These are phyloP conservation scores for Biscogniauxia mediterranea DNA, from an alignment of 2,329 filamentous ascomycete genomes.

Conservation along the genomic window DNA sequence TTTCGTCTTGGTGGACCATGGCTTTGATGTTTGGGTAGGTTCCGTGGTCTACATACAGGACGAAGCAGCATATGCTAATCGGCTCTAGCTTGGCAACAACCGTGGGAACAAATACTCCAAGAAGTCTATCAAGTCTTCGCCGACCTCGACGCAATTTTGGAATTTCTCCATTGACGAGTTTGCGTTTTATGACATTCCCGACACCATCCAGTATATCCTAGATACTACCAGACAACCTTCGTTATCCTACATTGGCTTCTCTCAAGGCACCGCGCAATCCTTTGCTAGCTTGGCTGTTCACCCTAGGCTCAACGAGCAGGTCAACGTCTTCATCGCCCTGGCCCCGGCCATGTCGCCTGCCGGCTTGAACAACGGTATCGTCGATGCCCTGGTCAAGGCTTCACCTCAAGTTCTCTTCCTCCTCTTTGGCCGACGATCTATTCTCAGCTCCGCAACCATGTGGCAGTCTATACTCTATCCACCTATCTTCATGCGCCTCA, in stretches of 20 bases:
- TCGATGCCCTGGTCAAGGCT: slow-evolving; percentile 89
- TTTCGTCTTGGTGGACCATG: slow-evolving; percentile 83
- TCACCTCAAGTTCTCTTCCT: slow-evolving; percentile 91
- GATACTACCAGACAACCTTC: slow-evolving; percentile 78
- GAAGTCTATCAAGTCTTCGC: slow-evolving; percentile 76
- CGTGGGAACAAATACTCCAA: slow-evolving; percentile 99
- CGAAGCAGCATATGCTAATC: slow-evolving; percentile 23
- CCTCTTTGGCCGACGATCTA: slow-evolving; percentile 86
- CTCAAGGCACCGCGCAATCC: slow-evolving; percentile 93
- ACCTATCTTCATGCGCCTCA: slow-evolving; percentile 83
- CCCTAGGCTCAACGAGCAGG: slow-evolving; percentile 84
- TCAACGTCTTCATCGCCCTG: slow-evolving; percentile 94
- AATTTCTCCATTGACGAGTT: slow-evolving; percentile 99
- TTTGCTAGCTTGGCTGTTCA: slow-evolving; percentile 93
- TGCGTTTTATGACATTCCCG: slow-evolving; percentile 94
- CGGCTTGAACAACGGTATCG: slow-evolving; percentile 83
- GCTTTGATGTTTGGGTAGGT: slow-evolving; percentile 91
- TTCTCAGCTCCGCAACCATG: slow-evolving; percentile 90
- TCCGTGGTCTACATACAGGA: background rate
- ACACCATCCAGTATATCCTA: slow-evolving; percentile 90
- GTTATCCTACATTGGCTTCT: slow-evolving; percentile 94
- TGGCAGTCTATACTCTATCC: slow-evolving; percentile 97
- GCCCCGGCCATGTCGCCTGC: slow-evolving; percentile 96
- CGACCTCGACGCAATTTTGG: slow-evolving; percentile 80
- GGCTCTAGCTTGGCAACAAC: slow-evolving; percentile 80